Percentiles rank a stretch among this genome's conserved stretches.
These are phyloP conservation scores for Cutaneotrichosporon sp. DNA, from an alignment of 1,284 basidiomycete species.

Conservation along the genomic window DNA sequence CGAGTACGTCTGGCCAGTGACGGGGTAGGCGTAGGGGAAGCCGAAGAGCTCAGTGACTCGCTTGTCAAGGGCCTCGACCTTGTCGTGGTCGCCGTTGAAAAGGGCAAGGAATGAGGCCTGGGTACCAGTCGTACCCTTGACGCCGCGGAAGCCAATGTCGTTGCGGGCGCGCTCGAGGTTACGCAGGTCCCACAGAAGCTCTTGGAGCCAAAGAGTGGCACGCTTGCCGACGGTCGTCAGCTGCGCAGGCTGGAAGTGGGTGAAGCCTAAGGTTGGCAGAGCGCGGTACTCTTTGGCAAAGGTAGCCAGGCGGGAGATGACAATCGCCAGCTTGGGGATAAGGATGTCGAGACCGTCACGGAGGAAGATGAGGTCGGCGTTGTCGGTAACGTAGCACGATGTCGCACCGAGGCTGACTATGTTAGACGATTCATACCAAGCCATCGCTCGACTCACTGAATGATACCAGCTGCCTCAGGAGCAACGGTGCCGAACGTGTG, in stretches of 20 bases:
- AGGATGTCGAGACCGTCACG: conserved; percentile 80
- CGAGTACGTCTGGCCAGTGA: conserved; percentile 97
- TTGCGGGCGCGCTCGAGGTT: conserved; percentile 86
- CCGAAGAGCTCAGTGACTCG: conserved; percentile 85
- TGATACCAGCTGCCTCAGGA: conserved; percentile 93
- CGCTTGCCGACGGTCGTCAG: conserved; percentile 98
- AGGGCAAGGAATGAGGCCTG: conserved; percentile 92
- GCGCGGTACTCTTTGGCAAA: conserved; percentile 71
- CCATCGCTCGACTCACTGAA: conserved; percentile 63
- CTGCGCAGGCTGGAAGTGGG: conserved; percentile 98
- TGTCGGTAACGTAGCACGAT: conserved; percentile 98
- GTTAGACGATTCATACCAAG: background rate
- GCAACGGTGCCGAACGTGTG: conserved; percentile 93
- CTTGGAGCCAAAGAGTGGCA: conserved; percentile 96
- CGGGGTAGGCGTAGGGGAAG: conserved; percentile 92
- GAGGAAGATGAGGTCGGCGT: conserved; percentile 96
- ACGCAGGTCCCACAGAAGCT: conserved; percentile 92
- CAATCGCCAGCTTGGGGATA: conserved; percentile 76
- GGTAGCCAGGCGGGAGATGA: conserved; percentile 77
- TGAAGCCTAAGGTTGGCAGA: conserved; percentile 90
- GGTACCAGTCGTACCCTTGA: conserved; percentile 98
- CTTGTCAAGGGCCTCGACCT: conserved; percentile 85
- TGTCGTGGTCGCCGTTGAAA: conserved; percentile 91
- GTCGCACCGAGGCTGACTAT: conserved; percentile 85
- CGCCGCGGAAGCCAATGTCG: conserved; percentile 95